Percentiles rank a stretch among this genome's conserved stretches.
Conservation (phyloP, 352 stramenopile species). For the Thalassiosira oceanica region DNA sequence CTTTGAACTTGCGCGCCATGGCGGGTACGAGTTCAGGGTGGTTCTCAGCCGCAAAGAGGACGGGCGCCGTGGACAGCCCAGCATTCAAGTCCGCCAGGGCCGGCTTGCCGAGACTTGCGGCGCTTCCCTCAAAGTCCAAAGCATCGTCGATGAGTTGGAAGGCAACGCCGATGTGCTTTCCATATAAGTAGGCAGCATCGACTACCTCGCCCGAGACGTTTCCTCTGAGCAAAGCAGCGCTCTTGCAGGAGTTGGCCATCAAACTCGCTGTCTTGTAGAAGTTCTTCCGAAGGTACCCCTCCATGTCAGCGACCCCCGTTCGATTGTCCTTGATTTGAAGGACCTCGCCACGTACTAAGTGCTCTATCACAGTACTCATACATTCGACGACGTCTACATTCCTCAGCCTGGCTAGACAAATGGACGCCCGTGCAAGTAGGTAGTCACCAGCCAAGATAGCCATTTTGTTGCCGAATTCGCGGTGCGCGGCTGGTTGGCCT, state of each 20-base stretch:
- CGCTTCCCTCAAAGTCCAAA: slow-evolving; percentile 91
- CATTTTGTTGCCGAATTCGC: slow-evolving; percentile 98
- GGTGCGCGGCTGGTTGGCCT: slow-evolving; percentile 96
- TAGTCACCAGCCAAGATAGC: slow-evolving; percentile 98
- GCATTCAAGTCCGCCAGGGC: slow-evolving; percentile 94
- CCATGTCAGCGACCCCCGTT: slow-evolving; percentile 82
- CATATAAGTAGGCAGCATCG: slow-evolving; percentile 79
- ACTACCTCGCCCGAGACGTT: slow-evolving; percentile 84
- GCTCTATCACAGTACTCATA: slow-evolving; percentile 97
- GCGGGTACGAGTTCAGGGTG: slow-evolving; percentile 78
- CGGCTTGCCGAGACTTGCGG: slow-evolving; percentile 90
- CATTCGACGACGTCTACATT: slow-evolving; percentile 96
- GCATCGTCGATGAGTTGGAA: slow-evolving; percentile 99
- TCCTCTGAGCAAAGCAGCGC: slow-evolving; percentile 91
- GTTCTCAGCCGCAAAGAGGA: slow-evolving; percentile 96
- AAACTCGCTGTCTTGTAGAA: slow-evolving; percentile 99
- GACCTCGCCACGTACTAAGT: slow-evolving; percentile 97
- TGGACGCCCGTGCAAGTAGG: slow-evolving; percentile 93
- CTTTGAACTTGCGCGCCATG: slow-evolving; percentile 85
- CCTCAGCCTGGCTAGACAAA: slow-evolving; percentile 92
- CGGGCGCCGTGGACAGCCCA: slow-evolving; percentile 96
- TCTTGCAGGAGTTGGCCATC: slow-evolving; percentile 96
- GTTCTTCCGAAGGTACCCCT: slow-evolving; percentile 97
- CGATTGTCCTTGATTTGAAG: slow-evolving; percentile 94
- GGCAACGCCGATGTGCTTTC: slow-evolving; percentile 97